Conservation (phyloP, 148 eudicot genomes). For the Rhododendron molle region DNA sequence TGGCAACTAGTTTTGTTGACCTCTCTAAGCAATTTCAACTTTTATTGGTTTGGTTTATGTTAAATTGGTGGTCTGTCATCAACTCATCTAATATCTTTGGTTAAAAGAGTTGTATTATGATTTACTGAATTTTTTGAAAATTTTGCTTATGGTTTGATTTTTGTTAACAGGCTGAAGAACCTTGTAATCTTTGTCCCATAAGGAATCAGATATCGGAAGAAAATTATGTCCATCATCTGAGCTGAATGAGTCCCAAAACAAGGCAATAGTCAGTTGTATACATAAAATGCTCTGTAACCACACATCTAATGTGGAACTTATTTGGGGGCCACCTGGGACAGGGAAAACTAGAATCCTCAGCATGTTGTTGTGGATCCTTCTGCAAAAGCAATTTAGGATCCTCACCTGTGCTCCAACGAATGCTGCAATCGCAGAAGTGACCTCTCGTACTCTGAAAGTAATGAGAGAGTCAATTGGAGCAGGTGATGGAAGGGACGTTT, state of each 20-base stretch:
- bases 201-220: background rate
- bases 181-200: conserved; percentile 2
- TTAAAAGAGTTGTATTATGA: background rate
- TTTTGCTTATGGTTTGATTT: background rate
- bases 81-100: background rate
- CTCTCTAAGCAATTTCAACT: background rate
- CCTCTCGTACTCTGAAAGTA: conserved; percentile 31
- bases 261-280: conserved; percentile 11
- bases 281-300: conserved; percentile 21
- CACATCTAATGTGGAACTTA: conserved; percentile 33
- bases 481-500: conserved; percentile 12
- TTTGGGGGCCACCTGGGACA: conserved; percentile 66
- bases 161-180: conserved; percentile 37
- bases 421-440: conserved; percentile 40
- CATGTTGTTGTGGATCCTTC: conserved; percentile 28
- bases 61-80: background rate
- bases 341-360: conserved; percentile 38
- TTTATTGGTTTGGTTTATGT: background rate
- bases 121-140: background rate
- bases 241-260: conserved; percentile 33
- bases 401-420: conserved; percentile 50
- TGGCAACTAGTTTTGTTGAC: background rate
- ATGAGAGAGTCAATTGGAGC: conserved; percentile 21
- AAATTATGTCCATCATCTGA: background rate
- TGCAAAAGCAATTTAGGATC: conserved; percentile 28